phyloP scores from a whole-genome alignment of 2,329 filamentous ascomycete species.

The Metarhizium humberi region DNA sequence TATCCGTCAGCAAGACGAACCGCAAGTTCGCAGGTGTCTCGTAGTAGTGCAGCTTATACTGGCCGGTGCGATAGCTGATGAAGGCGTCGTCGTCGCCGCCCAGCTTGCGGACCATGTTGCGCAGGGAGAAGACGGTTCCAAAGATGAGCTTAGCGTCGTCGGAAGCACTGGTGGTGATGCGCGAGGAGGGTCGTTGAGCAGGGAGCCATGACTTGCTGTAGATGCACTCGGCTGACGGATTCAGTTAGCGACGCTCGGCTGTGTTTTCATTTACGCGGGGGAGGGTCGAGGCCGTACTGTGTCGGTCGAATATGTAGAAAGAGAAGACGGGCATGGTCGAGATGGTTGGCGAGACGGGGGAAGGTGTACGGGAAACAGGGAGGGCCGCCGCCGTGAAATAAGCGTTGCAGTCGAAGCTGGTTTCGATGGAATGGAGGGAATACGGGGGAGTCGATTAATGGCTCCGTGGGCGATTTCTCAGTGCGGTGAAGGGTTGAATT shows the following conservation, averaged over 20 bases:
- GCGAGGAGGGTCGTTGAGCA: conserved; percentile 27
- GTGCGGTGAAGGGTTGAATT: not conserved
- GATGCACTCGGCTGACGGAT: conserved; percentile 76
- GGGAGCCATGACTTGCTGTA: conserved; percentile 83
- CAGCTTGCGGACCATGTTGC: conserved; percentile 94
- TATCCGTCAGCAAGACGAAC: conserved; percentile 94
- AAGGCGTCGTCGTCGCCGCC: conserved; percentile 93
- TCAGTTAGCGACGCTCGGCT: not conserved
- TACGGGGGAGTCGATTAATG: not conserved
- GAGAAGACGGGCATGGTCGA: conserved; percentile 79
- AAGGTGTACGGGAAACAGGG: not conserved
- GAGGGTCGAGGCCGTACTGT: conserved; percentile 54
- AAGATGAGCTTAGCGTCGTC: conserved; percentile 97
- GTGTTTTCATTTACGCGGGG: not conserved
- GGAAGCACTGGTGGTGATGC: conserved; percentile 37
- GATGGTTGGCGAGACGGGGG: not conserved
- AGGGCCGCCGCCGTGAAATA: not conserved
- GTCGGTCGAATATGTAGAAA: conserved; percentile 98
- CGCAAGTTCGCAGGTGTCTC: conserved; percentile 94
- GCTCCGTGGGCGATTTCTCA: not conserved
- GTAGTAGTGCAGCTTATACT: conserved; percentile 99
- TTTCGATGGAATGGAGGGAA: not conserved
- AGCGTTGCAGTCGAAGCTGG: too few species aligned
- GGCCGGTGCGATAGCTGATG: conserved; percentile 81
- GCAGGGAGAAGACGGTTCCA: conserved; percentile 88